These are phyloP conservation scores for Oehlia diaphana DNA, from an alignment of 192 early-diverging fungal genomes.

Conservation along the genomic window DNA sequence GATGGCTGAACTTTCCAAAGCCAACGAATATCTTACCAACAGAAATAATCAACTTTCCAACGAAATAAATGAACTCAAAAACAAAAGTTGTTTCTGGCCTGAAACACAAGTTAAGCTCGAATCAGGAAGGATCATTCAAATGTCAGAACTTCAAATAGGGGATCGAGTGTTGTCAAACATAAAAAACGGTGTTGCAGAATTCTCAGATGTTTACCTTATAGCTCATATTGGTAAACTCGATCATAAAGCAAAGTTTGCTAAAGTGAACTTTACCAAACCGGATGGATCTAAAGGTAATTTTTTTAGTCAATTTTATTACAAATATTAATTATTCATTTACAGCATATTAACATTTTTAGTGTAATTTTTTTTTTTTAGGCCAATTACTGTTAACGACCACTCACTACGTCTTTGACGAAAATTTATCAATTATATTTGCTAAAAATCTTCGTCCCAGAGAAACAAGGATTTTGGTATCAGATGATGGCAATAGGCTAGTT, in stretches of 20 bases:
- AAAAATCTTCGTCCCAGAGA: not conserved
- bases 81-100: not conserved
- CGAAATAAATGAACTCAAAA: no score
- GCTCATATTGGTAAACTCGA: not conserved
- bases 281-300: not conserved
- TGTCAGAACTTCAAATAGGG: slow-evolving; percentile 4
- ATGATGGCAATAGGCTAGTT: not conserved
- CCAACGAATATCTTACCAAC: not conserved
- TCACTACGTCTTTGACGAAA: not conserved
- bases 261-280: not conserved
- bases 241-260: not conserved
- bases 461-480: not conserved
- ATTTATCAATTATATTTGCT: not conserved
- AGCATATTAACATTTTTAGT: not conserved
- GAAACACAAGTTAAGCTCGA: not conserved
- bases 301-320: not conserved
- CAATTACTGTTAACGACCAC: not conserved
- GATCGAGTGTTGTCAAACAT: not conserved
- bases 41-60: not conserved
- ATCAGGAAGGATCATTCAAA: not conserved
- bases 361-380: not conserved
- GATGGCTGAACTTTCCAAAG: no score
- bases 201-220: not conserved
- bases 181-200: not conserved
- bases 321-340: no score